phyloP scores from a whole-genome alignment of 177 flowering plant species.

The Vitis hybrid region DNA sequence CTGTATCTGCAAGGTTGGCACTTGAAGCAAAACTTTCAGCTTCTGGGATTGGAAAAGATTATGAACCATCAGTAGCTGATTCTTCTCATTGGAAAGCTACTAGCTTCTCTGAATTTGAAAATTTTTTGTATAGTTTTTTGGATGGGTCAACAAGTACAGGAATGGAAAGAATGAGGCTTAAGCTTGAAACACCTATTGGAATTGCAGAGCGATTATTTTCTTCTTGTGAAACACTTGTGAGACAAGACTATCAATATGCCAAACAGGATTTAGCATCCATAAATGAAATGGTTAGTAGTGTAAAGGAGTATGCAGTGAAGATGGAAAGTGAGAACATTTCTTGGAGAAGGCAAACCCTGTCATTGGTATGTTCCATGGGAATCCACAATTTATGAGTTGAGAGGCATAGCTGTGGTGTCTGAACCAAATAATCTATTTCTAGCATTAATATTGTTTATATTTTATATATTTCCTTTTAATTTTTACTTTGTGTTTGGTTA shows the following conservation, averaged over 20 bases:
- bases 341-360: conserved; percentile 63
- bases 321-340: conserved; percentile 75
- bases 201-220: conserved; percentile 76
- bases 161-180: conserved; percentile 81
- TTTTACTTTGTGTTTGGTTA: conserved; percentile 3
- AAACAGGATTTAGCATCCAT: conserved; percentile 57
- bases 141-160: conserved; percentile 80
- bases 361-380: conserved; percentile 49
- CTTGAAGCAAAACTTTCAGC: conserved; percentile 71
- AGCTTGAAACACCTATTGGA: conserved; percentile 83
- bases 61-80: conserved; percentile 22
- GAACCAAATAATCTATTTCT: background rate
- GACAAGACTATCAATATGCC: conserved; percentile 56
- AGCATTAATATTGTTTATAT: background rate
- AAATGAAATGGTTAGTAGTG: conserved; percentile 51
- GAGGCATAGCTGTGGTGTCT: background rate
- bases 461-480: background rate
- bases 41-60: conserved; percentile 23
- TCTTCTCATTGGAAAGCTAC: conserved; percentile 33
- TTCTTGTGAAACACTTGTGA: conserved; percentile 57
- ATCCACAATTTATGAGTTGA: background rate
- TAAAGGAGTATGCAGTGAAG: conserved; percentile 55
- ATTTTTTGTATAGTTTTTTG: conserved; percentile 74
- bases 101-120: conserved; percentile 68
- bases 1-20: conserved; percentile 89